Base-by-base conservation (phyloP, 2,329 filamentous ascomycete genomes). In the Paecilomyces sp. region DNA sequence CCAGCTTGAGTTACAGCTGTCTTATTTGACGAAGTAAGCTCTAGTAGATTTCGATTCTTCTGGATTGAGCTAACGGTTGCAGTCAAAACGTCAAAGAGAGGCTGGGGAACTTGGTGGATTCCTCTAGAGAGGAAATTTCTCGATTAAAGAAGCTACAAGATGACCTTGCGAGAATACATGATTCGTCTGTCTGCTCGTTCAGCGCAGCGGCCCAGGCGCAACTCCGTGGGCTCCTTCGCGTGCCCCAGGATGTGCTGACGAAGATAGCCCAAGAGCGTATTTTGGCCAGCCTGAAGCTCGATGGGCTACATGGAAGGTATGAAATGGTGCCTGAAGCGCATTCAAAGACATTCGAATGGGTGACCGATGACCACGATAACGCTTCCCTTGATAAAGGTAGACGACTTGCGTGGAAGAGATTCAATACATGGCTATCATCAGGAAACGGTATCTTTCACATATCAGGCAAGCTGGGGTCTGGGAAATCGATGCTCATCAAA, bases 381-480 rank as follows among this genome's bases (percentile, higher is more conserved):
- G 1, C 4, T 15, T 15, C n/a, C 9, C 12, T 22, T 3, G 50
- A 25, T n/a, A 30, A 52, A 11, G 18, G 15, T 33, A n/a, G n/a
- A 33, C 41, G 22, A 8, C 28, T 13, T 18, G 22, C 52, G 25
- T 22, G 28, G n/a, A 33, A 58, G 51, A 30, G 18, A 31, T 15
- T 50, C 50, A 22, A 12, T 12, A 3, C 12, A 24, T 52, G 50
- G 50, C 25, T 52, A 28, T 52, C 50, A 9, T 52, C 50, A 13
- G 50, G 50, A 52, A 6, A 24, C 2, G 50, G 50, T 52, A 52
- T 52, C 18, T 52, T 52, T 11, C 50, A 52, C 18, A 28, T 52
- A n/a, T 52, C 50, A 47, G 55, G 55, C n/a, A 56, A 56, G 15
- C 55, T 47, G 31, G 55, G 55, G 7, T 56, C 55, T 18, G 55